A percentile compares a stretch with the other conserved stretches of the same genome.
Evolutionary conservation across 208 protist species (phyloP).

Genomic region (Trypanosoma theileri): DNA sequence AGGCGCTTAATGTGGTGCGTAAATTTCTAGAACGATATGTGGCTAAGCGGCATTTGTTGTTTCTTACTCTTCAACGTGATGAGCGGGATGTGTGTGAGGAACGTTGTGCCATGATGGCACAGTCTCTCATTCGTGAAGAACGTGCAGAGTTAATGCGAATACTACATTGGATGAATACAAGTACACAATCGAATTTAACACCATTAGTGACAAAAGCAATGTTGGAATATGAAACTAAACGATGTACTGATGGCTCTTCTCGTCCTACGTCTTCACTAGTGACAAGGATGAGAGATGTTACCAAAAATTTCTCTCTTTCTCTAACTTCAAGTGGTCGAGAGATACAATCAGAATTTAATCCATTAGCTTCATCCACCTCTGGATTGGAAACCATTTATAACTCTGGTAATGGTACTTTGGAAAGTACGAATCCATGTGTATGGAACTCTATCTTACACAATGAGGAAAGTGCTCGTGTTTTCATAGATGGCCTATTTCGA

Average conservation of each 20-base stretch:
- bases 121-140: conserved; percentile 52
- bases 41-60: conserved; percentile 35
- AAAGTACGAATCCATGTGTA: background rate
- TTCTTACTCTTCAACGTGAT: conserved; percentile 54
- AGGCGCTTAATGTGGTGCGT: conserved; percentile 39
- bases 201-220: conserved; percentile 17
- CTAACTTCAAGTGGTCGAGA: background rate
- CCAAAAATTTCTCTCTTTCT: background rate
- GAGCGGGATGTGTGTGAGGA: conserved; percentile 52
- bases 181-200: conserved; percentile 2
- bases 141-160: conserved; percentile 46
- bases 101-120: conserved; percentile 41
- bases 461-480: conserved; percentile 18
- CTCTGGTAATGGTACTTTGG: background rate
- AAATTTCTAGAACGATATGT: conserved; percentile 44
- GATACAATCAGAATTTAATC: no score
- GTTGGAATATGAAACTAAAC: conserved; percentile 10
- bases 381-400: background rate
- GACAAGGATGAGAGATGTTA: background rate
- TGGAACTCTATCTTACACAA: conserved; percentile 19
- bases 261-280: background rate
- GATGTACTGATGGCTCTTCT: background rate
- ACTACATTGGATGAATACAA: conserved; percentile 30
- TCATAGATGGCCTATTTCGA: conserved; percentile 21
- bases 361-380: no score